A percentile compares a stretch with the other conserved stretches of the same genome.
Evolutionary conservation across 768 basidiomycete species (phyloP).

Genomic region (Phanerochaete carnosa): DNA sequence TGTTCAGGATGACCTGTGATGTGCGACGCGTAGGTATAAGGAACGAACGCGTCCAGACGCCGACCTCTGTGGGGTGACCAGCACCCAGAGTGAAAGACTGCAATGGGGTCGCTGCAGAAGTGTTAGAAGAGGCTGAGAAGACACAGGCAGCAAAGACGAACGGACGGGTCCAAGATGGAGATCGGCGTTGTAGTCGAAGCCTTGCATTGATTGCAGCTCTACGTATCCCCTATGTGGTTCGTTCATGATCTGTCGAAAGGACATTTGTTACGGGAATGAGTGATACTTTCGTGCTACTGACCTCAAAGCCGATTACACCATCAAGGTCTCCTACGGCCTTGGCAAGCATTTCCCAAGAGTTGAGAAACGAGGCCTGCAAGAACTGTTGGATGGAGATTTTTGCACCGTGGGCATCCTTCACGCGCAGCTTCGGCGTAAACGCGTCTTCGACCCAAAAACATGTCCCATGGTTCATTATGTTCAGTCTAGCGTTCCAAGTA

Average conservation of each 20-base stretch:
- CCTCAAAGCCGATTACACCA: slow-evolving; percentile 88
- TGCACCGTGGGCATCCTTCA: slow-evolving; percentile 43
- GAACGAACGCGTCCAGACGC: slow-evolving; percentile 81
- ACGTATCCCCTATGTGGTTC: slow-evolving; percentile 95
- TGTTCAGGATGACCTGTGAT: slow-evolving; percentile 56
- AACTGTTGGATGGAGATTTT: slow-evolving; percentile 72
- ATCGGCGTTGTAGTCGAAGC: slow-evolving; percentile 93
- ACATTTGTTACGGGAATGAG: no score
- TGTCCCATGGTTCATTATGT: slow-evolving; percentile 51
- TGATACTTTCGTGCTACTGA: slow-evolving; percentile 26
- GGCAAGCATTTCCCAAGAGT: slow-evolving; percentile 70
- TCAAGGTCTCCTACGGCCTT: slow-evolving; percentile 69
- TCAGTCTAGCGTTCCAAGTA: neutral
- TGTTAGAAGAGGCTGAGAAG: neutral
- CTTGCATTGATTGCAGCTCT: slow-evolving; percentile 73
- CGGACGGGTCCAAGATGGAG: slow-evolving; percentile 80
- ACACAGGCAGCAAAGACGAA: slow-evolving; percentile 35
- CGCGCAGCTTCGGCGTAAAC: slow-evolving; percentile 73
- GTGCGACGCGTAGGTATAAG: slow-evolving; percentile 80
- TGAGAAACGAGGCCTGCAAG: slow-evolving; percentile 78
- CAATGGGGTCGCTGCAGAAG: slow-evolving; percentile 64
- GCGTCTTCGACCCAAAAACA: slow-evolving; percentile 91
- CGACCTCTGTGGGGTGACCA: slow-evolving; percentile 78
- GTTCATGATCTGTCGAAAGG: slow-evolving; percentile 70
- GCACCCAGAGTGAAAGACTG: slow-evolving; percentile 92